These are phyloP conservation scores for Hibiscus syriacus DNA, from an alignment of 345 rosid species.

Conservation along the genomic window DNA sequence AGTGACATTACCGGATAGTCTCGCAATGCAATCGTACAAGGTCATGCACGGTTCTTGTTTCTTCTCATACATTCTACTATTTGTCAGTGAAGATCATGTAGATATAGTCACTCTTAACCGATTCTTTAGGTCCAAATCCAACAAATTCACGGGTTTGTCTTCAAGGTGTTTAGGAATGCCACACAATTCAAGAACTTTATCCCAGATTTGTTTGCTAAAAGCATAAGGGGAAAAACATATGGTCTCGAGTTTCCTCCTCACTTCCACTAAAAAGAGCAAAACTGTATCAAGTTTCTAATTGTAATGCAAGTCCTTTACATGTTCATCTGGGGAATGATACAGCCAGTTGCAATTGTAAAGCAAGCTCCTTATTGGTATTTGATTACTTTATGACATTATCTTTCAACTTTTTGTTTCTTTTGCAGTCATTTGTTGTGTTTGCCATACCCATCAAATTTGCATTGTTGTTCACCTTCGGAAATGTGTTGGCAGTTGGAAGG, in stretches of 20 bases:
- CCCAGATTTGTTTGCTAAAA: background rate
- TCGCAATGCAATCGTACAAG: background rate
- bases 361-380: background rate
- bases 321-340: background rate
- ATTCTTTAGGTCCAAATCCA: too few species aligned
- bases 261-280: background rate
- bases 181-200: background rate
- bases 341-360: background rate
- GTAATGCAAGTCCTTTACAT: background rate
- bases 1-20: background rate
- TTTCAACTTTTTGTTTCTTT: constrained; percentile 13
- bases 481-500: constrained; percentile 92
- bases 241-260: background rate
- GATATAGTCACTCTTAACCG: background rate
- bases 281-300: background rate
- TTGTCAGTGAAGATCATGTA: background rate
- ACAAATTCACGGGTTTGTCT: background rate
- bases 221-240: background rate
- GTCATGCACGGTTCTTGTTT: background rate
- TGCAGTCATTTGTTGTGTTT: constrained; percentile 83
- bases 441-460: constrained; percentile 79
- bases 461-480: constrained; percentile 80
- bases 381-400: background rate
- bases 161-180: background rate
- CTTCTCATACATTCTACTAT: background rate